Evolutionary conservation across 768 basidiomycete genomes (phyloP).

Genomic region (Leucosporidium scottii): DNA sequence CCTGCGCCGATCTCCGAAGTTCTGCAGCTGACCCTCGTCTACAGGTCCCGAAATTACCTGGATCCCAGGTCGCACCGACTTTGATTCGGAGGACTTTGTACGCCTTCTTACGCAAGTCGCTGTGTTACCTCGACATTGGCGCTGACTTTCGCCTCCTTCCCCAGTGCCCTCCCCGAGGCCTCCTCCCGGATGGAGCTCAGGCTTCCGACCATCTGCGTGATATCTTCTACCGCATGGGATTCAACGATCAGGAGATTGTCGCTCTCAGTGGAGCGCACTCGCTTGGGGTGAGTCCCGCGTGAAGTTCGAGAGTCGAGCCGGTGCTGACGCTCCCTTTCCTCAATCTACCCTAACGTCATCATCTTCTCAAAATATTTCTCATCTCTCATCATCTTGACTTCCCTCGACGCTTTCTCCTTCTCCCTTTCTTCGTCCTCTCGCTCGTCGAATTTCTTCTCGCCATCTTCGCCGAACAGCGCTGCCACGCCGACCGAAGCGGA

Average conservation of each 20-base stretch:
- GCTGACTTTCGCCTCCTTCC: no score
- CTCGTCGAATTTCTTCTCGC: no score
- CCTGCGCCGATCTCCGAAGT: no score
- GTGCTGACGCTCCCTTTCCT: no score
- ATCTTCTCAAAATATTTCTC: no score
- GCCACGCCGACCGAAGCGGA: slow-evolving; percentile 75
- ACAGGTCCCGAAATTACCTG: slow-evolving; percentile 75
- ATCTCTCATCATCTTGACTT: no score
- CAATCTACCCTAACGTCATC: no score
- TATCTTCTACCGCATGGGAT: slow-evolving; percentile 82
- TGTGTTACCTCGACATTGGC: background rate
- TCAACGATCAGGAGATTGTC: slow-evolving; percentile 90
- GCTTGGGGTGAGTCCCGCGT: slow-evolving; percentile 54
- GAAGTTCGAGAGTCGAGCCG: background rate
- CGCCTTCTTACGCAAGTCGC: no score
- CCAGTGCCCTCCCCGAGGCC: slow-evolving; percentile 31
- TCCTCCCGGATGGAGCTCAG: slow-evolving; percentile 52
- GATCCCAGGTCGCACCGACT: slow-evolving; percentile 84
- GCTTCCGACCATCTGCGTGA: slow-evolving; percentile 77
- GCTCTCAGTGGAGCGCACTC: slow-evolving; percentile 82
- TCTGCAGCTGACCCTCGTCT: no score
- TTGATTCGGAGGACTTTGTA: slow-evolving; percentile 13
- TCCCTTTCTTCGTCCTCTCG: no score
- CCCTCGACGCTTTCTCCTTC: no score
- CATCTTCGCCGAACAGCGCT: slow-evolving; percentile 47